Conservation (phyloP, 1,284 basidiomycete species). For the Cryptococcus deneoformans region DNA sequence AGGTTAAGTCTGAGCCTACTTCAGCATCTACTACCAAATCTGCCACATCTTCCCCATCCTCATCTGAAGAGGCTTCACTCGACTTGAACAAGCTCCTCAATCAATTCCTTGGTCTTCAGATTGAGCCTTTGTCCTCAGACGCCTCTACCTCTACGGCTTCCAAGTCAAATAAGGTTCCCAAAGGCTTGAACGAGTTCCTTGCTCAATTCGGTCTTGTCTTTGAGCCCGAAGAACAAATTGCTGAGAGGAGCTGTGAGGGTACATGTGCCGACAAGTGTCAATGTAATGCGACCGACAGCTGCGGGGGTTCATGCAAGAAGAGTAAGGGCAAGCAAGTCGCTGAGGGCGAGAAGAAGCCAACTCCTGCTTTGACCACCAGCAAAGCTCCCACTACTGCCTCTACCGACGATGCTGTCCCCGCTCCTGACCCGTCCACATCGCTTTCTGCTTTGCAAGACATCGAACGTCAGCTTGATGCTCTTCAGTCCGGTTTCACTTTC, state of each 20-base stretch:
- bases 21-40: not conserved
- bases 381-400: conserved; percentile 21
- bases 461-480: conserved; percentile 24
- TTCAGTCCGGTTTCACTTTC: conserved; percentile 34
- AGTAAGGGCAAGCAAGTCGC: conserved; percentile 16
- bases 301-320: conserved; percentile 3
- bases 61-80: conserved; percentile 17
- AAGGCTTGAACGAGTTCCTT: conserved; percentile 41
- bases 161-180: conserved; percentile 19
- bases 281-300: not conserved
- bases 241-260: not conserved
- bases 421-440: conserved; percentile 20
- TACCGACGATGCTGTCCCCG: conserved; percentile 3
- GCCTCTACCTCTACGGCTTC: conserved; percentile 7
- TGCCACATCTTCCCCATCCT: conserved; percentile 4
- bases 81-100: conserved; percentile 42
- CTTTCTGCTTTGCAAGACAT: conserved; percentile 30
- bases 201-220: conserved; percentile 43
- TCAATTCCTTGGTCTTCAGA: conserved; percentile 38
- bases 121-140: conserved; percentile 16
- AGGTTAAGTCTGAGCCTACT: conserved; percentile 4
- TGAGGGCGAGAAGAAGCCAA: conserved; percentile 18
- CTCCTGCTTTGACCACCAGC: conserved; percentile 5
- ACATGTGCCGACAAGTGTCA: not conserved
- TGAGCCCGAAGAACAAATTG: conserved; percentile 22